Evolutionary conservation across 176 grass and related monocot species (phyloP), one percentile per base, ranked within the genome.

Genomic region (Pontederia paniculata): DNA sequence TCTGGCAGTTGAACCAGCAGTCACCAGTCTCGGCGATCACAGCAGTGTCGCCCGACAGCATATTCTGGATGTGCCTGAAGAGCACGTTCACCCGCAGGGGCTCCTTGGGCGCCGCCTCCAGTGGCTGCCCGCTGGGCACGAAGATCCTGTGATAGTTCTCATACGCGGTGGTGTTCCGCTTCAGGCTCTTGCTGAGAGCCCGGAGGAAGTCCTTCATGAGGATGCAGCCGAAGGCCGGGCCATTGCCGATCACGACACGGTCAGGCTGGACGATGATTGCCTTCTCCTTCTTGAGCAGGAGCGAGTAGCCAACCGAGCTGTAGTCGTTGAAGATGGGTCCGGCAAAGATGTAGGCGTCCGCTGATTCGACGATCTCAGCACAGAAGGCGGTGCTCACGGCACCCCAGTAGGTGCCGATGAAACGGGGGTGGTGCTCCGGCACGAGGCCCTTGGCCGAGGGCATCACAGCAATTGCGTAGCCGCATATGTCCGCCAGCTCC

Each of bases 1-100:
- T 94, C 80, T 94, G 88, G 70, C 88, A 88, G 81, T 94, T 94
- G 67, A 94, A 88, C 88, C 88, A 94, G 2, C 83, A 88, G 74
- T 94, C 83, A 0, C 88, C 88, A 0, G 83, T 76, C 62, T 94
- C 83, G 0, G 83, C 83, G 43, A 94, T 81, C 8, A 94, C 80
- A 11, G 76, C 83, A 63, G 49, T 70, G 52, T 69, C 69, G 1
- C 58, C 48, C 6, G 52, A 68, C 12, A 88, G 52, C 88, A 94
- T 94, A 12, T 42, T 17, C 66, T 94, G 88, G 48, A 88, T 58
- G 74, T 94, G 83, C 76, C 81, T 87, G 81, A 94, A 88, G 25
- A 94, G 68, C 17, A 88, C 76, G 55, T 94, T 94, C 0, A 94
- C 80, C 5, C 80, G 70, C 62, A 94, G 59, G 0, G 88, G 74